A percentile compares a stretch with the other conserved stretches of the same genome.
phyloP scores from a whole-genome alignment of 2,329 filamentous ascomycete genomes.

The Lachnellula arida region DNA sequence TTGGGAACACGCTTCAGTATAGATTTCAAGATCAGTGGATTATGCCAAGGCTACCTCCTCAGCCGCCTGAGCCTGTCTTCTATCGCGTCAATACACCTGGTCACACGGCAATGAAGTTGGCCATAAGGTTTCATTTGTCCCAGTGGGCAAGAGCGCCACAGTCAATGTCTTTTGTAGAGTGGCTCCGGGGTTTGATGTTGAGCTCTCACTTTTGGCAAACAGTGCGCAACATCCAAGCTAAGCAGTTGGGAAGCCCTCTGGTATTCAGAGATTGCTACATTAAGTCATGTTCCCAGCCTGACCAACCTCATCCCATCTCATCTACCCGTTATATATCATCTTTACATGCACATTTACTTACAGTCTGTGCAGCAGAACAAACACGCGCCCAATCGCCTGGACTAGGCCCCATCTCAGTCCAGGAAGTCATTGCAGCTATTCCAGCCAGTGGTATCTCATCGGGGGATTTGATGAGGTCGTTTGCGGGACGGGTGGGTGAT shows the following conservation, averaged over 20 bases:
- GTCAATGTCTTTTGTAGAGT: background rate
- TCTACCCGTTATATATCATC: background rate
- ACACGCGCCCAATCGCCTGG: constrained; percentile 8
- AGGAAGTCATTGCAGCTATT: constrained; percentile 51
- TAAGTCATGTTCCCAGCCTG: background rate
- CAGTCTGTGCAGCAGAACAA: constrained; percentile 4
- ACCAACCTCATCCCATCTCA: background rate
- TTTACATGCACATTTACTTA: constrained; percentile 15
- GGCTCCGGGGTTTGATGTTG: background rate
- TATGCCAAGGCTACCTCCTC: background rate
- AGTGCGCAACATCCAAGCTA: background rate
- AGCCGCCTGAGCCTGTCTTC: background rate
- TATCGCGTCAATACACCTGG: background rate
- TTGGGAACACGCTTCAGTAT: background rate
- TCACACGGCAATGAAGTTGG: background rate
- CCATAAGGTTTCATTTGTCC: background rate
- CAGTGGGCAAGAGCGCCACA: background rate
- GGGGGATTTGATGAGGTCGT: constrained; percentile 48
- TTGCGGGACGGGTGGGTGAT: constrained; percentile 48
- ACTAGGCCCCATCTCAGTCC: constrained; percentile 39
- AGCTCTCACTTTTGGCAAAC: background rate
- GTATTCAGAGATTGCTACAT: background rate
- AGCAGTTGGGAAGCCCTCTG: background rate
- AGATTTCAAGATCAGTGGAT: background rate
- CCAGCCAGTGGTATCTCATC: constrained; percentile 51